These are phyloP conservation scores for Coemansia sp. DNA, from an alignment of 192 early-diverging fungal genomes.

Conservation along the genomic window DNA sequence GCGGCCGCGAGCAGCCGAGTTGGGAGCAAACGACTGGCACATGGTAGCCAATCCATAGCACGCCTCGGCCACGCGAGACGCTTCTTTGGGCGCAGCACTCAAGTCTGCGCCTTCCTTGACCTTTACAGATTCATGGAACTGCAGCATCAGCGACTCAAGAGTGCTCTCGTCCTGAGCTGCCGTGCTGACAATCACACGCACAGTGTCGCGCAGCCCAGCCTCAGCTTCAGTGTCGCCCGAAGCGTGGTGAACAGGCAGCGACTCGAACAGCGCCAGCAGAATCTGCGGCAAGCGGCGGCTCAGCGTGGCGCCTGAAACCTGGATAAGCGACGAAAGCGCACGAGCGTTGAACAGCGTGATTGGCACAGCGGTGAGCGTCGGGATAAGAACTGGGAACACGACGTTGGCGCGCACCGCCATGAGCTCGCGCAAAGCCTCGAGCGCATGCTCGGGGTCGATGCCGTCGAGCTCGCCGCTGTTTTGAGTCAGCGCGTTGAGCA, in stretches of 20 bases:
- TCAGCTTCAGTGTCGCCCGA: conserved; percentile 53
- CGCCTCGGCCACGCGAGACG: conserved; percentile 42
- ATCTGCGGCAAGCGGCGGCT: conserved; percentile 81
- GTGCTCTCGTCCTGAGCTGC: conserved; percentile 80
- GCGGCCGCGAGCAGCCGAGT: conserved; percentile 46
- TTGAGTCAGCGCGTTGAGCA: conserved; percentile 75
- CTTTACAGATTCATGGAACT: conserved; percentile 73
- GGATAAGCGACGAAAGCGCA: conserved; percentile 82
- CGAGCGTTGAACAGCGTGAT: conserved; percentile 91
- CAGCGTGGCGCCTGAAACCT: conserved; percentile 79
- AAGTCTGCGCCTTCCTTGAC: conserved; percentile 50
- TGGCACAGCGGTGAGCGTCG: conserved; percentile 84
- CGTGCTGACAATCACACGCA: conserved; percentile 68
- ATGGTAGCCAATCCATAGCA: conserved; percentile 45
- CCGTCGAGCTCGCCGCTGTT: conserved; percentile 18
- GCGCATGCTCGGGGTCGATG: conserved; percentile 61
- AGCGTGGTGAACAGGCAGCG: conserved; percentile 66
- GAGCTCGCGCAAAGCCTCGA: conserved; percentile 95
- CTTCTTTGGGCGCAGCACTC: conserved; percentile 8
- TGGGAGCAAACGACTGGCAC: conserved; percentile 39
- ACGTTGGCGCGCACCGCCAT: conserved; percentile 96
- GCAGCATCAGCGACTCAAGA: conserved; percentile 71
- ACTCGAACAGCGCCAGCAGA: conserved; percentile 77
- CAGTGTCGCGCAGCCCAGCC: conserved; percentile 70
- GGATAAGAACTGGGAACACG: conserved; percentile 98